Evolutionary conservation across 2,329 filamentous ascomycete genomes (phyloP).

Genomic region (Cytospora paraplurivora): DNA sequence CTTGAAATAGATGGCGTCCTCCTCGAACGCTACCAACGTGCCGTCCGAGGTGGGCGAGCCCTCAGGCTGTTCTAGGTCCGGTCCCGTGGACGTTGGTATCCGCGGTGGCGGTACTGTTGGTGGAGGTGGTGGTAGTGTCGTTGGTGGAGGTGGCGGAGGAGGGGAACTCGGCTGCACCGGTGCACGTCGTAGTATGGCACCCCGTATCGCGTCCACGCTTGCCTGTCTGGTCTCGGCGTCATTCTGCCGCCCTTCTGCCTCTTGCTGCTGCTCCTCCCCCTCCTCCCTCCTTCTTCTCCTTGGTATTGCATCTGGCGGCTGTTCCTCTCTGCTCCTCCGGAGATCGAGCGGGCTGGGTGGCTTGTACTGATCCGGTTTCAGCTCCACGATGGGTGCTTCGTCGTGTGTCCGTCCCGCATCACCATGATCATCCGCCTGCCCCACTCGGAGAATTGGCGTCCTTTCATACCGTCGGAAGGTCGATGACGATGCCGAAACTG

Average conservation of each 20-base stretch:
- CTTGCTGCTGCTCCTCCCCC: background rate
- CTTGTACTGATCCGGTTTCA: constrained; percentile 54
- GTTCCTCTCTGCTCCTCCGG: constrained; percentile 36
- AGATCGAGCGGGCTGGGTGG: constrained; percentile 45
- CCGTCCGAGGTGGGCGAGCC: constrained; percentile 46
- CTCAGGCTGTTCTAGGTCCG: constrained; percentile 15
- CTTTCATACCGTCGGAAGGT: constrained; percentile 51
- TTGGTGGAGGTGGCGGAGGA: constrained; percentile 30
- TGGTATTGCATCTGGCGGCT: background rate
- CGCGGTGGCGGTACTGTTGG: constrained; percentile 29
- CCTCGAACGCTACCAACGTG: constrained; percentile 50
- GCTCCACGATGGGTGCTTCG: constrained; percentile 48
- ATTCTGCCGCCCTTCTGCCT: background rate
- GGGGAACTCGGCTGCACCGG: constrained; percentile 22
- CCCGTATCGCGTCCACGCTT: constrained; percentile 26
- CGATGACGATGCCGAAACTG: constrained; percentile 32
- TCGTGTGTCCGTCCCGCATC: constrained; percentile 36
- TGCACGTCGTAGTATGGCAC: constrained; percentile 23
- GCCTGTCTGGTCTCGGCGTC: constrained; percentile 18
- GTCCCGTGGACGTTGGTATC: background rate
- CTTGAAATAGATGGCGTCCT: constrained; percentile 51
- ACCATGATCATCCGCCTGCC: constrained; percentile 48
- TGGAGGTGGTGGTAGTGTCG: constrained; percentile 10
- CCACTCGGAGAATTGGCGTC: constrained; percentile 53
- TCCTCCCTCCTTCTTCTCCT: background rate